Evolutionary conservation across 2,329 filamentous ascomycete genomes (phyloP).

Genomic region (Trichothecium roseum): DNA sequence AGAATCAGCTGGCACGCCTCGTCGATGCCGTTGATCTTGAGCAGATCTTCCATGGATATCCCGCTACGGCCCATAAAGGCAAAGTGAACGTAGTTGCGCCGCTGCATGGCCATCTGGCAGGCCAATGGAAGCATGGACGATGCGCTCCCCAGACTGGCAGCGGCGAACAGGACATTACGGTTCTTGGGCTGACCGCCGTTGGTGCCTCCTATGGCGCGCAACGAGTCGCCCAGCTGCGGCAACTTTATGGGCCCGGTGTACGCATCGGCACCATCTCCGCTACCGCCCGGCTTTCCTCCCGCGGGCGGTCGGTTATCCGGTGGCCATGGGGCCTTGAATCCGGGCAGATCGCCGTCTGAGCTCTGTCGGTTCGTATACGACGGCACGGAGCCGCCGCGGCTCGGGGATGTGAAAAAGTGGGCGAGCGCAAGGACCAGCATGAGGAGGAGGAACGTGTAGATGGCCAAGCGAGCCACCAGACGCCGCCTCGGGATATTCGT

Average conservation of each 20-base stretch:
- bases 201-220: constrained; percentile 48
- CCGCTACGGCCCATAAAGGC: constrained; percentile 65
- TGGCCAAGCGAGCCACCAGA: constrained; percentile 39
- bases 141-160: constrained; percentile 63
- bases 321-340: neutral
- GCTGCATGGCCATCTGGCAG: constrained; percentile 69
- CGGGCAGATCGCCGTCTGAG: neutral
- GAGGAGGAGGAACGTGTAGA: constrained; percentile 31
- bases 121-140: constrained; percentile 68
- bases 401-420: neutral
- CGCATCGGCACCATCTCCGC: constrained; percentile 17
- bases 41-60: constrained; percentile 57
- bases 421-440: neutral
- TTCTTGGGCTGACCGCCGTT: constrained; percentile 42
- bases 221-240: constrained; percentile 48
- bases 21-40: constrained; percentile 70
- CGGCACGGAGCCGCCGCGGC: neutral
- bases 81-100: constrained; percentile 70
- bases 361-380: neutral
- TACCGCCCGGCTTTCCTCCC: constrained; percentile 1
- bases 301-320: constrained; percentile 2
- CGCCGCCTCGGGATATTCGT: constrained; percentile 39
- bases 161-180: constrained; percentile 69
- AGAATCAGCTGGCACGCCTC: constrained; percentile 54
- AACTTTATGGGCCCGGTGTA: constrained; percentile 66